These are phyloP conservation scores for Aspergillus aculeatinus DNA, from an alignment of 2,329 filamentous ascomycete species.

Conservation along the genomic window DNA sequence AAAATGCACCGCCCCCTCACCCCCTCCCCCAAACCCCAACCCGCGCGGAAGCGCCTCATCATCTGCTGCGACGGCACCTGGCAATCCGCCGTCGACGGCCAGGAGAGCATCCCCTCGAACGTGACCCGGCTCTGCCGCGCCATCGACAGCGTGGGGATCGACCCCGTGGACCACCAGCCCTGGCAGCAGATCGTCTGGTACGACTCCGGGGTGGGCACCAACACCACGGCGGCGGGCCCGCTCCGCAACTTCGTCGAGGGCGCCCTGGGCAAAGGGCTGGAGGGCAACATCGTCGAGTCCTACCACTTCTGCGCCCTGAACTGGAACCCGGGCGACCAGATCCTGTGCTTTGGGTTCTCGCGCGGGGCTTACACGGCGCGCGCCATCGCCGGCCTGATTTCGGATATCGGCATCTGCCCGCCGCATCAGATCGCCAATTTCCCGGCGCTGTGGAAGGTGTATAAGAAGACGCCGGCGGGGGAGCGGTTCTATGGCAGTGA, in stretches of 20 bases:
- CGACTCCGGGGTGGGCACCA: constrained; percentile 31
- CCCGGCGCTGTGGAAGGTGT: too few species aligned
- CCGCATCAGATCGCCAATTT: too few species aligned
- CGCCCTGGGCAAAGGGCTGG: constrained; percentile 12
- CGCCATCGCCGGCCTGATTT: too few species aligned
- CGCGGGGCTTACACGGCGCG: too few species aligned
- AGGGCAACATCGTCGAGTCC: too few species aligned
- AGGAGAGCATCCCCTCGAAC: constrained; percentile 32
- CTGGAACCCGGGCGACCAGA: too few species aligned
- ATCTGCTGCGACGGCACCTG: constrained; percentile 37
- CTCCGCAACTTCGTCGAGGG: constrained; percentile 27
- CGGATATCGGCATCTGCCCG: too few species aligned
- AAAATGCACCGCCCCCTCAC: too few species aligned
- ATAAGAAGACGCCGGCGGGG: too few species aligned
- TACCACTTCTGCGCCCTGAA: too few species aligned
- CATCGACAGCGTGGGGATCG: constrained; percentile 26
- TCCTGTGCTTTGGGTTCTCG: too few species aligned
- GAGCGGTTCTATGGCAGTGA: too few species aligned
- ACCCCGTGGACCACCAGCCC: constrained; percentile 22
- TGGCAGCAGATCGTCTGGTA: constrained; percentile 36
- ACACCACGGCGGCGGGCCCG: constrained; percentile 23
- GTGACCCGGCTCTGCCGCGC: constrained; percentile 34
- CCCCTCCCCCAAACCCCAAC: background rate
- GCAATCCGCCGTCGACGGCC: constrained; percentile 32
- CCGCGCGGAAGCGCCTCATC: constrained; percentile 30